phyloP scores from a whole-genome alignment of 2,329 filamentous ascomycete species.

The Pseudocercospora fuligena region DNA sequence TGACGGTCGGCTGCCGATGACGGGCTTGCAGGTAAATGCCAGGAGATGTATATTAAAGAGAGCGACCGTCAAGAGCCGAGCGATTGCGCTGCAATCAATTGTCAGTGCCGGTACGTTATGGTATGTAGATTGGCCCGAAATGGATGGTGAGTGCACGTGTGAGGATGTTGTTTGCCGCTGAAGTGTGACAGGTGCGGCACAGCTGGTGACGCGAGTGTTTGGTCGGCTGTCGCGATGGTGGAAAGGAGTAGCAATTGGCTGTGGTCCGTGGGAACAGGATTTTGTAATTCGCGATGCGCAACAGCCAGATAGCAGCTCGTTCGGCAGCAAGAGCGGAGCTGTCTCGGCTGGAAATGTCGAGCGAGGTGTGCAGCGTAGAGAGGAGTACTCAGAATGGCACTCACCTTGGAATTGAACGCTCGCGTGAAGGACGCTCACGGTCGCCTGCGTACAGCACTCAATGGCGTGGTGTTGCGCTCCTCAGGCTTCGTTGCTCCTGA shows the following conservation, averaged over 20 bases:
- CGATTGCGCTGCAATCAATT: constrained; percentile 7
- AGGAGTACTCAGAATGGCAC: not conserved
- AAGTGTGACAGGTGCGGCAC: constrained; percentile 19
- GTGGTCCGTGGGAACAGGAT: constrained; percentile 1
- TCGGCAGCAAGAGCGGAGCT: constrained; percentile 4
- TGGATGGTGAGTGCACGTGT: constrained; percentile 15
- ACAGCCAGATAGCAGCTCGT: constrained; percentile 4
- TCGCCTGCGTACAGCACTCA: not conserved
- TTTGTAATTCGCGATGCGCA: not conserved
- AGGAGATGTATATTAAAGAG: constrained; percentile 1
- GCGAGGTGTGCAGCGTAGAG: not conserved
- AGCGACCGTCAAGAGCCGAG: constrained; percentile 1
- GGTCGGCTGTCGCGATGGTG: constrained; percentile 6
- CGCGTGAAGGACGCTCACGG: not conserved
- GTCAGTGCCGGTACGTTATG: constrained; percentile 3
- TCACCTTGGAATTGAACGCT: not conserved
- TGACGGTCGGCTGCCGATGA: not conserved
- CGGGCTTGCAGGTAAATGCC: not conserved
- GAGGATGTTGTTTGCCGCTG: constrained; percentile 19
- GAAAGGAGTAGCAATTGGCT: not conserved
- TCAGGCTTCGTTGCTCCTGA: constrained; percentile 9
- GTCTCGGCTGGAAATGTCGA: not conserved
- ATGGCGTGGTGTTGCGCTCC: constrained; percentile 7
- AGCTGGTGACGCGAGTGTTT: not conserved
- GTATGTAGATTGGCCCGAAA: constrained; percentile 5